Percentiles rank a stretch among this genome's conserved stretches.
Evolutionary conservation across 768 basidiomycete genomes (phyloP).

Genomic region (Kwoniella newhampshirensis): DNA sequence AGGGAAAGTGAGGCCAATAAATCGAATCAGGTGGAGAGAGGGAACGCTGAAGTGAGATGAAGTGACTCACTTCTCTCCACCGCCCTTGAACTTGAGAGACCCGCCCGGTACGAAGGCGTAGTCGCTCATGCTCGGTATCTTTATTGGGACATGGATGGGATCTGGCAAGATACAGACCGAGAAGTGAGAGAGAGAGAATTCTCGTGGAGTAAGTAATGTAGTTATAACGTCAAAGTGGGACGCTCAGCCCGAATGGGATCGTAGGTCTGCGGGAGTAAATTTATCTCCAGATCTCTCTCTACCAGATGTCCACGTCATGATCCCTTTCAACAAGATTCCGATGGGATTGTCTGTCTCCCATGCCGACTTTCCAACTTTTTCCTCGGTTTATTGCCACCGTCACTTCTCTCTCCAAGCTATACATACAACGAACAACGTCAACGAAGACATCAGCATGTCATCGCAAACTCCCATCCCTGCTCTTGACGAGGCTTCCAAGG

Average conservation of each 20-base stretch:
- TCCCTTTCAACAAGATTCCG: background rate
- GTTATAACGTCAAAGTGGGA: too few relatives aligned
- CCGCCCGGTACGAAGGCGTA: conserved; percentile 49
- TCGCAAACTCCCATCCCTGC: conserved; percentile 38
- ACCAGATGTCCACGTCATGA: background rate
- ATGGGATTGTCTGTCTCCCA: background rate
- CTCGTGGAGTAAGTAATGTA: too few relatives aligned
- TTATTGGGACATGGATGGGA: too few relatives aligned
- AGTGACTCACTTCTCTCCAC: conserved; percentile 47
- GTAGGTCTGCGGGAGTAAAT: too few relatives aligned
- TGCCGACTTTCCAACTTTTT: conserved; percentile 1
- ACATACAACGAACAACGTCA: background rate
- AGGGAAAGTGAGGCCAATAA: background rate
- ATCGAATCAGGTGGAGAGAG: background rate
- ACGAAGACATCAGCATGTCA: conserved; percentile 22
- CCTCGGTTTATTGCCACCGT: background rate
- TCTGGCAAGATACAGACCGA: conserved; percentile 1
- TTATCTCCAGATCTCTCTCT: too few relatives aligned
- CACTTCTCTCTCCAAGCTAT: background rate
- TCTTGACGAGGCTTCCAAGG: conserved; percentile 51
- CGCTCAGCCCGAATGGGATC: too few relatives aligned
- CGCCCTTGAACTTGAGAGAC: conserved; percentile 52
- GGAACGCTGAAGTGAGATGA: conserved; percentile 5
- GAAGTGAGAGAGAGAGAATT: too few relatives aligned
- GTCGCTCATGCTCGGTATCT: conserved; percentile 41